A percentile compares a stretch with the other conserved stretches of the same genome.
phyloP scores from a whole-genome alignment of 2,329 filamentous ascomycete species.

The Curvularia spicifera region DNA sequence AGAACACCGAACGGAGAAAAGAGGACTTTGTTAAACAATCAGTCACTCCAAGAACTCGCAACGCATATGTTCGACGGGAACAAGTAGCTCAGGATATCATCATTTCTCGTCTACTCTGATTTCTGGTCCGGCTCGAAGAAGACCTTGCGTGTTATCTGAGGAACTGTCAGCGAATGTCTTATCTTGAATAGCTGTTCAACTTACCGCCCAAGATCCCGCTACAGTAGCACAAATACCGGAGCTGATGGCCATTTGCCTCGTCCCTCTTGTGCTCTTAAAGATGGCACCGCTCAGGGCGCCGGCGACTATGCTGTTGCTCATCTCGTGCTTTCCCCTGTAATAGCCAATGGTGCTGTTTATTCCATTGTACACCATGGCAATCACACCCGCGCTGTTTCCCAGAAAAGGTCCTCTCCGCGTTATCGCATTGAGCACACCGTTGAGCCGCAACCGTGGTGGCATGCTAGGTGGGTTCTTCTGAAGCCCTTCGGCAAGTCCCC shows the following conservation, averaged over 20 bases:
- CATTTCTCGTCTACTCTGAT: constrained; percentile 7
- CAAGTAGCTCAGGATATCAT: constrained; percentile 9
- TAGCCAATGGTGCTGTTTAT: constrained; percentile 51
- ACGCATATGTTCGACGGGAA: background rate
- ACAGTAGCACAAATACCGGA: constrained; percentile 85
- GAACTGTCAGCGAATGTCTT: background rate
- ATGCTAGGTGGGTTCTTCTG: constrained; percentile 72
- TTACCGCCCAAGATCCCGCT: constrained; percentile 87
- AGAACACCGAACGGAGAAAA: constrained; percentile 19
- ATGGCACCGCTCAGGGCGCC: constrained; percentile 89
- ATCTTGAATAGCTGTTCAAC: constrained; percentile 5
- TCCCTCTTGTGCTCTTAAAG: constrained; percentile 93
- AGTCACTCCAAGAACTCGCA: background rate
- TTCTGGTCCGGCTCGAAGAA: constrained; percentile 34
- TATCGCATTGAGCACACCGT: constrained; percentile 92
- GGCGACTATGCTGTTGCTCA: constrained; percentile 84
- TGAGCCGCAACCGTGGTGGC: constrained; percentile 88
- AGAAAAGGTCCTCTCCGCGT: constrained; percentile 92
- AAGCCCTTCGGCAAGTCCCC: constrained; percentile 91
- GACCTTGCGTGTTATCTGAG: constrained; percentile 36
- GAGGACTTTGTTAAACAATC: constrained; percentile 2
- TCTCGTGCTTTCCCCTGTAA: constrained; percentile 63
- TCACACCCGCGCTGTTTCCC: constrained; percentile 93
- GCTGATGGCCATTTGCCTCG: constrained; percentile 93
- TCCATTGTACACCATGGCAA: constrained; percentile 97